phyloP scores from a whole-genome alignment of 2,329 filamentous ascomycete species.

The Apiospora sp. region DNA sequence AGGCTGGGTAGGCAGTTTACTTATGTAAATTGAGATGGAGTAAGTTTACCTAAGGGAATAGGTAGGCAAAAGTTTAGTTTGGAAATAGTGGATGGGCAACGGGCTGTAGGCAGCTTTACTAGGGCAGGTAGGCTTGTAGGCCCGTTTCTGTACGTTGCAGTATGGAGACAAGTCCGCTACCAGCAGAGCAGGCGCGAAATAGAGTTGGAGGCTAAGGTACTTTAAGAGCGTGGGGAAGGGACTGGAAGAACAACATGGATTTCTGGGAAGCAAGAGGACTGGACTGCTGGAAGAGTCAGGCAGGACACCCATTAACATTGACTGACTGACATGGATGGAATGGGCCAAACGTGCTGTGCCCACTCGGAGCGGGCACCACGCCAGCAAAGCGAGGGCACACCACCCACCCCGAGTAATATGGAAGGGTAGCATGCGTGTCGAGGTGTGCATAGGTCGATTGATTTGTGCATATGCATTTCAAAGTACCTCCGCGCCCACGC shows the following conservation, averaged over 20 bases:
- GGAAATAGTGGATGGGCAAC: slow-evolving; percentile 11
- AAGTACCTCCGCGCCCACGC: slow-evolving; percentile 11
- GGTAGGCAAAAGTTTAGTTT: slow-evolving; percentile 13
- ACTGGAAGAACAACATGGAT: slow-evolving; percentile 10
- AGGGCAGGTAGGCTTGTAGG: slow-evolving; percentile 3
- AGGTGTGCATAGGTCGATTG: slow-evolving; percentile 2
- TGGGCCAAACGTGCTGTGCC: slow-evolving; percentile 10
- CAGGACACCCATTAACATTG: background rate
- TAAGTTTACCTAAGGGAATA: slow-evolving; percentile 21
- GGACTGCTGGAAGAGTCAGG: slow-evolving; percentile 18
- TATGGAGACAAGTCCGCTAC: slow-evolving; percentile 16
- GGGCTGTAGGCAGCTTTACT: slow-evolving; percentile 1
- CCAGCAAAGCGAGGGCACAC: slow-evolving; percentile 11
- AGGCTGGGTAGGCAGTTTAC: background rate
- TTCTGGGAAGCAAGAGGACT: background rate
- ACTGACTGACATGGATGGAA: slow-evolving; percentile 8
- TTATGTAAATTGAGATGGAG: slow-evolving; percentile 21
- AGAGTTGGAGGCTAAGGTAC: slow-evolving; percentile 22
- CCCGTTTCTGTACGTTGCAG: slow-evolving; percentile 19
- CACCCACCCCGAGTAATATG: background rate
- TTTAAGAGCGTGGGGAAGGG: slow-evolving; percentile 17
- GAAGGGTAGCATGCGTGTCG: slow-evolving; percentile 13
- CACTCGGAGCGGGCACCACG: slow-evolving; percentile 6
- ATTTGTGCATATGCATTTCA: background rate
- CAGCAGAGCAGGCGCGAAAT: slow-evolving; percentile 14